Conservation (phyloP, 257 asterid genomes). For the Forsythia viridissima region DNA sequence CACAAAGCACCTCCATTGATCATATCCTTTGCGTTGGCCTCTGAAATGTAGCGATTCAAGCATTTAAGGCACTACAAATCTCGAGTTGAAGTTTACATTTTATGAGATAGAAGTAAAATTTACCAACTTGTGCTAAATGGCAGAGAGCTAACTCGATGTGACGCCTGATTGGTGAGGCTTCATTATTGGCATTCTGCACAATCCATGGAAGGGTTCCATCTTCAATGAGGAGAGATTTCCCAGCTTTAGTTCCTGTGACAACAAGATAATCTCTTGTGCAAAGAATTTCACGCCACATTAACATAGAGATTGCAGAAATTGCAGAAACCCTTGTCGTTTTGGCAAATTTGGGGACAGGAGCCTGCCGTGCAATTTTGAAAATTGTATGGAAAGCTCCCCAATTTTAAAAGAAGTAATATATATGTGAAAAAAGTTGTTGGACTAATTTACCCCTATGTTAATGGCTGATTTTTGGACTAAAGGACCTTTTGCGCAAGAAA, state of each 20-base stretch:
- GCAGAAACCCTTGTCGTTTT: no score
- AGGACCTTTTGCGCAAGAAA: no score
- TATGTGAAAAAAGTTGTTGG: no score
- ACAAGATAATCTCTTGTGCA: conserved; percentile 1
- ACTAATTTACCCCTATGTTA: no score
- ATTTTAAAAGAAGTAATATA: no score
- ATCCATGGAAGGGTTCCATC: conserved; percentile 86
- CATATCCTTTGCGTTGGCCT: conserved; percentile 74
- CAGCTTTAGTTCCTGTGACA: conserved; percentile 52
- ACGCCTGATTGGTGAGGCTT: conserved; percentile 69
- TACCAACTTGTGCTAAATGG: conserved; percentile 84
- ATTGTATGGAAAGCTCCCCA: no score
- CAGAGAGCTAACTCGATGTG: conserved; percentile 86
- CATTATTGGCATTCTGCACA: conserved; percentile 76
- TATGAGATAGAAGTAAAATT: conserved; percentile 4
- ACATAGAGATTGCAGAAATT: no score
- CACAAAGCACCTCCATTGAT: conserved; percentile 65
- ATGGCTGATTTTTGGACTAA: no score
- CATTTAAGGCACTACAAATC: conserved; percentile 10
- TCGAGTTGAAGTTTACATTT: background rate
- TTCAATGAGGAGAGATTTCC: conserved; percentile 73
- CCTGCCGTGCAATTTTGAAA: no score
- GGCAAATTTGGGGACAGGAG: no score
- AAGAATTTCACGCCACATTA: background rate
- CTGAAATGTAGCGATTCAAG: conserved; percentile 41